Evolutionary conservation across 1,284 basidiomycete genomes (phyloP), one percentile per base, ranked within the genome.

Genomic region (Amylostereum areolatum): DNA sequence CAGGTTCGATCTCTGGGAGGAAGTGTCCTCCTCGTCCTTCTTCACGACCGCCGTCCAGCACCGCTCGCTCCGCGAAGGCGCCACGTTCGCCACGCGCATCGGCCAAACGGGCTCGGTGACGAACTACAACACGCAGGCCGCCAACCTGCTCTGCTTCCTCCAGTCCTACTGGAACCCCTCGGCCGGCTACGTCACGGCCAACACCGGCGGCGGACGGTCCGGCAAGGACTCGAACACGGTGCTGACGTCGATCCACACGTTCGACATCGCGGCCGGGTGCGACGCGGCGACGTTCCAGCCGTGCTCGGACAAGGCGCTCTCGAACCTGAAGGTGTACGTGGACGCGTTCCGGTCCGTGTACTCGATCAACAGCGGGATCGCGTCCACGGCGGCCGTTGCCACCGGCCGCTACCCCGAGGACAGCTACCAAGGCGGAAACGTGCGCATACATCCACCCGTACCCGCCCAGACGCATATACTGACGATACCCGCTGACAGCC

Each of bases 341-440:
- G 73, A 81, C 53, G 66, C 75, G 0, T 81, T 81, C 71, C 69
- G 78, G 29, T 57, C 63, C 27, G 62, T 80, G 43, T 81, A 80
- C 52, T 4, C 59, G 18, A 64, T 81, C 61, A 81, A 81, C 65
- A 63, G 53, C 52, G 73, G 69, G 10, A 67, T 72, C 36, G 56
- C 68, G 6, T 60, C 72, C 24, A 66, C 64, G 37, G 60, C 60
- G 3, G 72, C 76, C 27, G 70, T 77, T 28, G 73, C 79, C 1
- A 71, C 74, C 4, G 81, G 80, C 18, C 66, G 80, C 29, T 83
- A 83, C 57, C 64, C 67, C 2, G 80, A 81, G 56, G 80, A 81
- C 55, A 48, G 55, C 30, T 83, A 80, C 59, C 67, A 68, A 49
- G 63, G 65, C 45, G 79, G 80, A n/a, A 79, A 82, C 60, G 76